Conservation (phyloP, 1,139 yeast genomes). For the Candida dubliniensis region DNA sequence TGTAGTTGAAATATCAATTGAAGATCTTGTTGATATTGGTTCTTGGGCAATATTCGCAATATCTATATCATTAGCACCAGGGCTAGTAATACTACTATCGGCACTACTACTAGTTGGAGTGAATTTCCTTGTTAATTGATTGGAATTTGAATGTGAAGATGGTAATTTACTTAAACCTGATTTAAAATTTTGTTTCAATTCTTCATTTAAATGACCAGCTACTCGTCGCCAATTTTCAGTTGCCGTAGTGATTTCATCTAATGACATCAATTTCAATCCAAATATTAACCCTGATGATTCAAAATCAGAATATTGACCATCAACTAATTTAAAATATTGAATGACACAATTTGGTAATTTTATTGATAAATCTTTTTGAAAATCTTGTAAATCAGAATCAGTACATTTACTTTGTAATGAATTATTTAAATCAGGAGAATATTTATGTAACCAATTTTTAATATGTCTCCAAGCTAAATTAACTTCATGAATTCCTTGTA, state of each 20-base stretch:
- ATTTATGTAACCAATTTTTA: slow-evolving; percentile 56
- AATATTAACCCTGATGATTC: slow-evolving; percentile 57
- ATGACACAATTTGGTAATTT: slow-evolving; percentile 59
- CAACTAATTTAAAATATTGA: slow-evolving; percentile 62
- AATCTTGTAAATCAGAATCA: slow-evolving; percentile 56
- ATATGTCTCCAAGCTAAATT: slow-evolving; percentile 71
- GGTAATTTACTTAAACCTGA: slow-evolving; percentile 28
- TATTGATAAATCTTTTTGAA: slow-evolving; percentile 62
- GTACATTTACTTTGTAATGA: slow-evolving; percentile 67
- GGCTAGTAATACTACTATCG: neutral
- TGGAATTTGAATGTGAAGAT: slow-evolving; percentile 23
- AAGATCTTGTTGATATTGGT: slow-evolving; percentile 9
- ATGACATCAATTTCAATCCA: slow-evolving; percentile 62
- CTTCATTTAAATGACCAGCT: slow-evolving; percentile 44
- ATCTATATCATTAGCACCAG: neutral
- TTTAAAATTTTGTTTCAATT: slow-evolving; percentile 21
- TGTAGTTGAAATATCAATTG: slow-evolving; percentile 10
- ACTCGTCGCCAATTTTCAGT: slow-evolving; percentile 71
- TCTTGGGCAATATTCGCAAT: slow-evolving; percentile 7
- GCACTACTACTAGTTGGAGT: slow-evolving; percentile 11
- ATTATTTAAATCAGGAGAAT: slow-evolving; percentile 56
- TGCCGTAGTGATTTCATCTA: slow-evolving; percentile 63
- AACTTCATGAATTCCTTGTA: slow-evolving; percentile 62
- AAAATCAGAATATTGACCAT: slow-evolving; percentile 61
- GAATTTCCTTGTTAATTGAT: slow-evolving; percentile 23